These are phyloP conservation scores for Colletotrichum melonis DNA, from an alignment of 2,329 filamentous ascomycete species.

Conservation along the genomic window DNA sequence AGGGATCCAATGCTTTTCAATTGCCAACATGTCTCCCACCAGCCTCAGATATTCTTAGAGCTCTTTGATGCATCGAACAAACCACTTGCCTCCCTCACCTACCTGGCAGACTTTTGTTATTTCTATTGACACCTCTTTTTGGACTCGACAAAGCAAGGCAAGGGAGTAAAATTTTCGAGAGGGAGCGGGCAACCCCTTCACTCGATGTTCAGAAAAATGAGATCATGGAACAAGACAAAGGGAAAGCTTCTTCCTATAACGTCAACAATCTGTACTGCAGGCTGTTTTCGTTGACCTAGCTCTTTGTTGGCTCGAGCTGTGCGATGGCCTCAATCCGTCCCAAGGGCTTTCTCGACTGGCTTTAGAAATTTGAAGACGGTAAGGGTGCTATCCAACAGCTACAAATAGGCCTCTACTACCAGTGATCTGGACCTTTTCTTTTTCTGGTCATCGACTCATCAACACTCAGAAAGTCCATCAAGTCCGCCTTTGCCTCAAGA, in stretches of 20 bases:
- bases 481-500: no score
- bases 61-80: neutral
- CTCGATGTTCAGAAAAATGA: neutral
- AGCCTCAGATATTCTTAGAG: neutral
- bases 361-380: accelerated
- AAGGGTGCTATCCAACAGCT: neutral
- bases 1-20: neutral
- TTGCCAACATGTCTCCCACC: neutral
- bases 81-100: neutral
- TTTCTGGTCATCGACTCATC: neutral
- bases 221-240: neutral
- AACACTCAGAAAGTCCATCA: neutral
- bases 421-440: neutral
- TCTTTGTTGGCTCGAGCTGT: neutral
- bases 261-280: neutral
- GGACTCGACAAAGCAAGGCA: neutral
- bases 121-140: neutral
- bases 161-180: neutral
- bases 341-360: neutral
- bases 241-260: neutral
- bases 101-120: neutral
- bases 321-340: neutral
- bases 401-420: neutral
- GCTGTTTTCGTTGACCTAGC: neutral
- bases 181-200: neutral